Evolutionary conservation across 2,329 filamentous ascomycete genomes (phyloP).

Genomic region (Apiospora rasikravindrae): DNA sequence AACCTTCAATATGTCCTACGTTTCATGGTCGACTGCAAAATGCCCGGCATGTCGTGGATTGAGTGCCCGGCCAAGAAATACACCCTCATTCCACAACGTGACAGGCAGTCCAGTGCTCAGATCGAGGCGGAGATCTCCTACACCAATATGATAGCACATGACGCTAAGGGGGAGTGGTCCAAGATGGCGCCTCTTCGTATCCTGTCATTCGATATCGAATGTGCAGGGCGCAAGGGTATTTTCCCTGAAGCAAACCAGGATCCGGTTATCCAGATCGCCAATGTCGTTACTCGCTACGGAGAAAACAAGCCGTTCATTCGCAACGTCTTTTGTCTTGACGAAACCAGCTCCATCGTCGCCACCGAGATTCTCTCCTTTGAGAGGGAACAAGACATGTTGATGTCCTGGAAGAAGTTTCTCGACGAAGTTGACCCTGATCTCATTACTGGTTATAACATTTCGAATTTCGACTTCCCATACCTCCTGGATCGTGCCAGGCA

Average conservation of each 20-base stretch:
- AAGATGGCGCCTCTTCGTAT: slow-evolving; percentile 96
- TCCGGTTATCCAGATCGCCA: slow-evolving; percentile 97
- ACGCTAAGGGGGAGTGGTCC: slow-evolving; percentile 91
- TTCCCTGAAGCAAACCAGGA: slow-evolving; percentile 93
- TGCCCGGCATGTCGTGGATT: slow-evolving; percentile 97
- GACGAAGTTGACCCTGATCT: slow-evolving; percentile 93
- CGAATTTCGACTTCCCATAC: slow-evolving; percentile 98
- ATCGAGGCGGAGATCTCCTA: slow-evolving; percentile 91
- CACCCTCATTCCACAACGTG: slow-evolving; percentile 66
- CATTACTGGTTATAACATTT: slow-evolving; percentile 98
- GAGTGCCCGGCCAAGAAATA: slow-evolving; percentile 80
- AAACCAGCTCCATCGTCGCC: slow-evolving; percentile 91
- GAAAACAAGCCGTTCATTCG: slow-evolving; percentile 94
- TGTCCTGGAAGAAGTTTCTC: slow-evolving; percentile 88
- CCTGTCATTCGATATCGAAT: slow-evolving; percentile 98
- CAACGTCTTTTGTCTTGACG: slow-evolving; percentile 95
- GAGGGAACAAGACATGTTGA: slow-evolving; percentile 87
- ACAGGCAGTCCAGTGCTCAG: slow-evolving; percentile 90
- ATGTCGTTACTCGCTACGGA: slow-evolving; percentile 92
- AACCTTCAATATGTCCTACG: slow-evolving; percentile 93
- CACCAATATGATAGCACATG: slow-evolving; percentile 81
- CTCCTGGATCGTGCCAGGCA: slow-evolving; percentile 86
- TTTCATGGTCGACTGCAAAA: slow-evolving; percentile 98
- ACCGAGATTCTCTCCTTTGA: slow-evolving; percentile 88
- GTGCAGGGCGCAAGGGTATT: slow-evolving; percentile 94